Percentiles rank a stretch among this genome's conserved stretches.
These are phyloP conservation scores for Melampsora larici-populina DNA, from an alignment of 1,284 basidiomycete species.

Conservation along the genomic window DNA sequence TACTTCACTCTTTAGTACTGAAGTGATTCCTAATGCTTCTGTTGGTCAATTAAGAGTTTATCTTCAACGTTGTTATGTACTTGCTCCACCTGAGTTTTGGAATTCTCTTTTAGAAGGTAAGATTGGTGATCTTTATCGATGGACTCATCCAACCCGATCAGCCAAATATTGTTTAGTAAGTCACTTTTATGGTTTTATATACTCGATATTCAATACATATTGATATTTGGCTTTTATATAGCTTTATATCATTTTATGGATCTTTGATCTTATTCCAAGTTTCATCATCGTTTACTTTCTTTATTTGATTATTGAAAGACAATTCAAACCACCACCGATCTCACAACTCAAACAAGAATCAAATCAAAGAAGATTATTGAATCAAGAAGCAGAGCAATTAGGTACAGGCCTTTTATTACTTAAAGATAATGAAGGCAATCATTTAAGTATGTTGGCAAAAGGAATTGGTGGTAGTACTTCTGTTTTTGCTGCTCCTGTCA, in stretches of 20 bases:
- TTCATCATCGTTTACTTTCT: conserved; percentile 36
- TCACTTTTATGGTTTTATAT: neutral
- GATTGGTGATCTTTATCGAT: conserved; percentile 32
- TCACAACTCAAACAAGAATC: conserved; percentile 35
- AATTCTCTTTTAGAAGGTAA: conserved; percentile 1
- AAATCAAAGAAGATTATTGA: conserved; percentile 18
- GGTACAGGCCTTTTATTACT: conserved; percentile 15
- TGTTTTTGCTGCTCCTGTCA: conserved; percentile 22
- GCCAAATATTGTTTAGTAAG: conserved; percentile 28
- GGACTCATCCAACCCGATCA: conserved; percentile 22
- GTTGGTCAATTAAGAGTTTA: conserved; percentile 27
- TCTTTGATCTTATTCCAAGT: conserved; percentile 30
- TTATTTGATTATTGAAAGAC: conserved; percentile 27
- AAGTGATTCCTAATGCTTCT: neutral
- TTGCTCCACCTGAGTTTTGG: conserved; percentile 32
- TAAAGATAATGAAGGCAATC: neutral
- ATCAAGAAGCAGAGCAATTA: conserved; percentile 23
- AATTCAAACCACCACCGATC: conserved; percentile 31
- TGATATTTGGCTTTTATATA: neutral
- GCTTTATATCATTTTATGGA: conserved; percentile 38
- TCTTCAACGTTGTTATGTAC: conserved; percentile 22
- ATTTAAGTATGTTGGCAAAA: conserved; percentile 16
- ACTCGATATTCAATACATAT: neutral
- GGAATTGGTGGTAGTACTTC: conserved; percentile 21
- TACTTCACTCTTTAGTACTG: conserved; percentile 13